Evolutionary conservation across 805 yeast species (phyloP).

Genomic region (Wickerhamiella kazuoi): DNA sequence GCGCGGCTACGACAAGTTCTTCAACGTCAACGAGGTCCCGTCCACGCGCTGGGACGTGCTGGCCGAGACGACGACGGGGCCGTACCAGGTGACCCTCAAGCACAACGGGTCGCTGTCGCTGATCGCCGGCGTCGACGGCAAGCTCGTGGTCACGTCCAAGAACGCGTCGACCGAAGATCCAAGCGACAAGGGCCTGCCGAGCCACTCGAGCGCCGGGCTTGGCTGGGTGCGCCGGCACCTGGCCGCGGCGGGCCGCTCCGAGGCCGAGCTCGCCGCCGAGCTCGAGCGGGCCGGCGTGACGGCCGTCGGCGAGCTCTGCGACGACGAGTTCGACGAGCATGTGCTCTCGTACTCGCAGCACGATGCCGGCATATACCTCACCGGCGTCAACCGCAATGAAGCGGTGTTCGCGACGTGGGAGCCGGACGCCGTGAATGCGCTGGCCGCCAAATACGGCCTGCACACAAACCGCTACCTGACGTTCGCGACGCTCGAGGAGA

Average conservation of each 20-base stretch:
- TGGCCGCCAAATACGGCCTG: slow-evolving; percentile 60
- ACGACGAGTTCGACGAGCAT: slow-evolving; percentile 87
- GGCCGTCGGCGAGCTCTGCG: slow-evolving; percentile 86
- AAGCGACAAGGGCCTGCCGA: slow-evolving; percentile 41
- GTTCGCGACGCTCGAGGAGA: slow-evolving; percentile 23
- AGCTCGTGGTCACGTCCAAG: slow-evolving; percentile 74
- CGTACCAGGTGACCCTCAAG: slow-evolving; percentile 64
- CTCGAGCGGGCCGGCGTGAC: slow-evolving; percentile 42
- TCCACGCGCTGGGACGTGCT: slow-evolving; percentile 35
- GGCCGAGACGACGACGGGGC: slow-evolving; percentile 40
- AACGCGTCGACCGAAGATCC: no score
- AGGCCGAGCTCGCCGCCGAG: slow-evolving; percentile 35
- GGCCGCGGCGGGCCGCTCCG: slow-evolving; percentile 21
- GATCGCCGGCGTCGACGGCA: slow-evolving; percentile 61
- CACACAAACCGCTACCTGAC: slow-evolving; percentile 30
- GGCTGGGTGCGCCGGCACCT: slow-evolving; percentile 39
- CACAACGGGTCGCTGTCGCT: slow-evolving; percentile 90
- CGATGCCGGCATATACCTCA: slow-evolving; percentile 68
- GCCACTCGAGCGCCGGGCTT: slow-evolving; percentile 63
- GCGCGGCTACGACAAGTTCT: slow-evolving; percentile 90
- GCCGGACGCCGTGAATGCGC: slow-evolving; percentile 37
- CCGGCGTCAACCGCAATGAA: slow-evolving; percentile 65
- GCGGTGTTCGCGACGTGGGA: slow-evolving; percentile 47
- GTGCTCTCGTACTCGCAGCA: slow-evolving; percentile 54
- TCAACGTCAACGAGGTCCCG: slow-evolving; percentile 53